Evolutionary conservation across 148 eudicot genomes (phyloP).

Genomic region (Chenopodium suecicum): DNA sequence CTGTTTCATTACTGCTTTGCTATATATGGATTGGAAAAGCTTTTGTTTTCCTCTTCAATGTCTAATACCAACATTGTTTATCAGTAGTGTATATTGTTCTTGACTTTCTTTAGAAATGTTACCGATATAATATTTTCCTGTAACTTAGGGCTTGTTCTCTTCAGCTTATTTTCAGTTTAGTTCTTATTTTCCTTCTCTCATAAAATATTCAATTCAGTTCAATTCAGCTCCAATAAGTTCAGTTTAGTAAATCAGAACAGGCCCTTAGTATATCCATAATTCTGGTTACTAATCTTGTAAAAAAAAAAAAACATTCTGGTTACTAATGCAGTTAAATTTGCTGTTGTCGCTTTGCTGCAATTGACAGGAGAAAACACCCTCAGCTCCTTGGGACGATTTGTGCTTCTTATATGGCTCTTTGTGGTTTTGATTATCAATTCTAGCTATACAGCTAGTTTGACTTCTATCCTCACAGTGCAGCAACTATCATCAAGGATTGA

Average conservation of each 20-base stretch:
- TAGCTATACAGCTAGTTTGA: constrained; percentile 92
- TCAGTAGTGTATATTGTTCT: not conserved
- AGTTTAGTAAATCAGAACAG: no score
- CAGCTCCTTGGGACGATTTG: constrained; percentile 69
- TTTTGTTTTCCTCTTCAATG: not conserved
- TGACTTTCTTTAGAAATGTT: not conserved
- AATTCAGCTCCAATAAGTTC: no score
- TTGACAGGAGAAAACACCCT: constrained; percentile 73
- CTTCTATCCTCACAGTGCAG: constrained; percentile 84
- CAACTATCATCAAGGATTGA: constrained; percentile 61
- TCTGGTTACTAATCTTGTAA: not conserved
- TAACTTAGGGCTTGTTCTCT: not conserved
- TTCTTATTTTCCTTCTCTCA: no score
- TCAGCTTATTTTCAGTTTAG: no score
- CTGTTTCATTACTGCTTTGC: not conserved
- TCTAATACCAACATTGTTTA: not conserved
- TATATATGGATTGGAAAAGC: not conserved
- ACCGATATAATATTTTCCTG: not conserved
- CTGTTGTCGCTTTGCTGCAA: not conserved
- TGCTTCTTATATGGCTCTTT: constrained; percentile 79
- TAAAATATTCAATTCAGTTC: no score
- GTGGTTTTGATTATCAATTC: constrained; percentile 80
- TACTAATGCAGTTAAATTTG: not conserved
- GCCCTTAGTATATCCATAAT: not conserved
- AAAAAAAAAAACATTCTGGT: not conserved